These are phyloP conservation scores for Inonotus hispidus DNA, from an alignment of 1,284 basidiomycete genomes.

Conservation along the genomic window DNA sequence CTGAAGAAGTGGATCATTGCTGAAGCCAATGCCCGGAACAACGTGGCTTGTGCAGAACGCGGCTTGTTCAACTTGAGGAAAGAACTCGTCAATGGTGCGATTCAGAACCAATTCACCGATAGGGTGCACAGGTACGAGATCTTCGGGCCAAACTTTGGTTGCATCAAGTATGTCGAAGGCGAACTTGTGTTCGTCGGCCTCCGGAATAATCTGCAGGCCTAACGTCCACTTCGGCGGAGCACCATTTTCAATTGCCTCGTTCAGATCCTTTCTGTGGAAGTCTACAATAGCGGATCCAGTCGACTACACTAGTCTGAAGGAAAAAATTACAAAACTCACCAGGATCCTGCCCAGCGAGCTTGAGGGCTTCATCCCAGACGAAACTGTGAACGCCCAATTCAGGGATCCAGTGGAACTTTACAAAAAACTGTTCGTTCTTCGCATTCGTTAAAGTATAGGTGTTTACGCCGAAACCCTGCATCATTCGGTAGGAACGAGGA, in stretches of 20 bases:
- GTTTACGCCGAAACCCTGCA: conserved; percentile 86
- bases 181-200: conserved; percentile 63
- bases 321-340: no score
- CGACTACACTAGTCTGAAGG: no score
- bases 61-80: conserved; percentile 77
- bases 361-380: conserved; percentile 85
- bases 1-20: conserved; percentile 79
- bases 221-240: conserved; percentile 71
- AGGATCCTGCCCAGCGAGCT: conserved; percentile 75
- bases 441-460: conserved; percentile 71
- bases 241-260: conserved; percentile 69
- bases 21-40: conserved; percentile 79
- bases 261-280: conserved; percentile 76
- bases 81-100: conserved; percentile 66
- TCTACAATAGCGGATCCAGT: conserved; percentile 34
- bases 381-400: conserved; percentile 78
- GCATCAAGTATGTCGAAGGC: conserved; percentile 84
- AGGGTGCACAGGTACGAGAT: conserved; percentile 66
- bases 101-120: conserved; percentile 76
- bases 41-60: conserved; percentile 82
- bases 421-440: conserved; percentile 64
- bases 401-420: conserved; percentile 83
- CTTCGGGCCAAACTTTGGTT: conserved; percentile 81
- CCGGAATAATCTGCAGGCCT: conserved; percentile 68
- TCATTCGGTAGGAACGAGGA: conserved; percentile 78